These are phyloP conservation scores for Cutaneotrichosporon arboriforme DNA, from an alignment of 1,284 basidiomycete genomes.

Conservation along the genomic window DNA sequence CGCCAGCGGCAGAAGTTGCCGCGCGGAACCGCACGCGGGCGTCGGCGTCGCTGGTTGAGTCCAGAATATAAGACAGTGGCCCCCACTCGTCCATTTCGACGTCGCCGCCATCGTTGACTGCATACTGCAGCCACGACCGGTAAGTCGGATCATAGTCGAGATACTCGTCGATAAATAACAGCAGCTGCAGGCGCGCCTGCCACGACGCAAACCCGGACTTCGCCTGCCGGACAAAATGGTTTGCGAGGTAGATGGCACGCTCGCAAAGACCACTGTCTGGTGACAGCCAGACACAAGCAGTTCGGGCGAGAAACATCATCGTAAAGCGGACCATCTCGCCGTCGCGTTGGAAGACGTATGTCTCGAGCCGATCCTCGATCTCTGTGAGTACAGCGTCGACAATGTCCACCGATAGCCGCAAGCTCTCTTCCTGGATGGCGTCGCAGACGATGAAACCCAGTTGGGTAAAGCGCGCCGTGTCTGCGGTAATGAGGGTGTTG, in stretches of 20 bases:
- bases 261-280: slow-evolving; percentile 50
- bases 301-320: slow-evolving; percentile 62
- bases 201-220: slow-evolving; percentile 57
- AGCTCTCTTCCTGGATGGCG: slow-evolving; percentile 55
- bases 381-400: slow-evolving; percentile 56
- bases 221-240: slow-evolving; percentile 55
- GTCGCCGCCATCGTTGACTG: slow-evolving; percentile 26
- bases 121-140: slow-evolving; percentile 25
- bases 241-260: slow-evolving; percentile 53
- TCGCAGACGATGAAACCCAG: slow-evolving; percentile 58
- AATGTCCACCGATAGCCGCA: slow-evolving; percentile 55
- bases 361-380: slow-evolving; percentile 54
- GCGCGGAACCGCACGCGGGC: slow-evolving; percentile 78
- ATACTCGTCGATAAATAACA: slow-evolving; percentile 63
- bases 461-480: slow-evolving; percentile 55
- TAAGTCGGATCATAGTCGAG: slow-evolving; percentile 56
- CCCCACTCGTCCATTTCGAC: slow-evolving; percentile 15
- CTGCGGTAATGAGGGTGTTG: slow-evolving; percentile 56
- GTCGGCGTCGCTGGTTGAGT: slow-evolving; percentile 64
- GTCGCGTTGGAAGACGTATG: slow-evolving; percentile 59
- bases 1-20: slow-evolving; percentile 57
- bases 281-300: slow-evolving; percentile 61
- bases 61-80: slow-evolving; percentile 52
- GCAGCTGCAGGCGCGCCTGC: slow-evolving; percentile 62
- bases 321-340: slow-evolving; percentile 56